Percentiles rank a stretch among this genome's conserved stretches.
Evolutionary conservation across 306 rosid genomes (phyloP).

Genomic region (Fagus crenata): DNA sequence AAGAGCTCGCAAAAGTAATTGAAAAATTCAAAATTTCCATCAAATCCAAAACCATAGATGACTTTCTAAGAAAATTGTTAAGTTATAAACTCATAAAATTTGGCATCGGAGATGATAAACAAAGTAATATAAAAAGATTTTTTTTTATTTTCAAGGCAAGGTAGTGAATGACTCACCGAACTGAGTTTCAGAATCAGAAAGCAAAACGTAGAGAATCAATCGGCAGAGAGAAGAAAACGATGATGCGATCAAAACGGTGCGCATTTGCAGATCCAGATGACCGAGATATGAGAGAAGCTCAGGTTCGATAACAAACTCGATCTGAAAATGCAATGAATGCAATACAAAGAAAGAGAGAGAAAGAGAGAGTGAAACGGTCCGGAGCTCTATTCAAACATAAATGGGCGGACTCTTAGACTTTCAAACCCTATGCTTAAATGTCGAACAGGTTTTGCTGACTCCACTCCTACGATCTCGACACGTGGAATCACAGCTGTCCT

Average conservation of each 20-base stretch:
- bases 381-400: conserved; percentile 65
- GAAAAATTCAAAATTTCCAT: background rate
- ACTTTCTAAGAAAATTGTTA: too few species aligned
- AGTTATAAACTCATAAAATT: too few species aligned
- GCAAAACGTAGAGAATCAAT: conserved; percentile 22
- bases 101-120: too few species aligned
- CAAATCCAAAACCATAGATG: background rate
- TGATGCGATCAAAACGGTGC: conserved; percentile 26
- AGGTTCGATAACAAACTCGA: conserved; percentile 8
- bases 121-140: too few species aligned
- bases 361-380: conserved; percentile 43
- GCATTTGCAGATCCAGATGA: conserved; percentile 48
- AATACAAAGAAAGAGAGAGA: background rate
- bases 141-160: background rate
- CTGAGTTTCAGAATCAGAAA: conserved; percentile 32
- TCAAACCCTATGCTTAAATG: conserved; percentile 59
- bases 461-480: conserved; percentile 35
- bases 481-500: conserved; percentile 1
- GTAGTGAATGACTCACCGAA: conserved; percentile 33
- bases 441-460: conserved; percentile 32
- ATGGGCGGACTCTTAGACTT: conserved; percentile 61
- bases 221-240: background rate
- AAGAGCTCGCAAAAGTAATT: background rate
- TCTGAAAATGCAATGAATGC: conserved; percentile 27
- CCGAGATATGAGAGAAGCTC: conserved; percentile 8